These are phyloP conservation scores for Russula earlei DNA, from an alignment of 768 basidiomycete species.

Conservation along the genomic window DNA sequence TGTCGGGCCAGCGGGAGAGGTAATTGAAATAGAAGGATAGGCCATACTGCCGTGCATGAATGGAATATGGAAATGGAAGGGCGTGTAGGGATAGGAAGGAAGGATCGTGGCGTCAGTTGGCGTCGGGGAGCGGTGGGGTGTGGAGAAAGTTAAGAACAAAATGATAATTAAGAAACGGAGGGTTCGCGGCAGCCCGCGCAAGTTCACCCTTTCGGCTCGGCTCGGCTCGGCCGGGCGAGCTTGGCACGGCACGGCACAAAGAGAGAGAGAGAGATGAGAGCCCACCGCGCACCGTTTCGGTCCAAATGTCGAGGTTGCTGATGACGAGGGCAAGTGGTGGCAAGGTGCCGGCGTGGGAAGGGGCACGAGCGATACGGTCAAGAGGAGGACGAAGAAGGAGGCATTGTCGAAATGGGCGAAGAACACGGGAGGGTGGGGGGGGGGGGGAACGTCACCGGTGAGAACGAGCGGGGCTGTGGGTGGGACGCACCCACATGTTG, in stretches of 20 bases:
- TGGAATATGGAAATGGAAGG: background rate
- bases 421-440: too few species aligned
- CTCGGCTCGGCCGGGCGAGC: too few species aligned
- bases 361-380: too few species aligned
- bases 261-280: too few species aligned
- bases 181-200: too few species aligned
- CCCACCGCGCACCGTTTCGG: conserved; percentile 80
- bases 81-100: too few species aligned
- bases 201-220: too few species aligned
- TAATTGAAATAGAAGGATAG: conserved; percentile 85
- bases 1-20: conserved; percentile 84
- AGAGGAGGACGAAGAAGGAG: background rate
- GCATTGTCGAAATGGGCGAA: too few species aligned
- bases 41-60: conserved; percentile 48
- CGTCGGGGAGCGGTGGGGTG: background rate
- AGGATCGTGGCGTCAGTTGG: background rate
- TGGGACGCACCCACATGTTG: conserved; percentile 50
- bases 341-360: too few species aligned
- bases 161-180: too few species aligned
- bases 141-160: too few species aligned
- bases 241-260: too few species aligned
- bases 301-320: conserved; percentile 94
- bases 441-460: background rate
- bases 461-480: background rate
- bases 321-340: background rate